Base-by-base conservation (phyloP, 371 early-diverging fungal genomes). In the Apophysomyces elegans region DNA sequence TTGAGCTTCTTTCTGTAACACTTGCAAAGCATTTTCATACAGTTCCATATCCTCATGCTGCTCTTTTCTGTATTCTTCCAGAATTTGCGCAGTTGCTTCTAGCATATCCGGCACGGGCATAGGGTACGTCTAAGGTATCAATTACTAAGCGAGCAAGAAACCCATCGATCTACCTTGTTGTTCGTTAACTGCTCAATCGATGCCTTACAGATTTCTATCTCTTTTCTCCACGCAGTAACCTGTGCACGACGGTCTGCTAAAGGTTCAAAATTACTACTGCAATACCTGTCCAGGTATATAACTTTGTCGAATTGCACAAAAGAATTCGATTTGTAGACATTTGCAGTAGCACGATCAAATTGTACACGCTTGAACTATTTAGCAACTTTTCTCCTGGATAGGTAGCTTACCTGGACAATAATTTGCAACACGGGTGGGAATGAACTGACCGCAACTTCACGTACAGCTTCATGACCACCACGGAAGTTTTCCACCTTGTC, bases 391-490 rank as follows among this genome's bases (percentile, higher is more conserved):
- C 21, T 9, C 5, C 4, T 4, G 9, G 21, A 21, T 50, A 3
- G 43, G 14, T n/a, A 38, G 16, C 9, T n/a, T 68, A 83, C 86
- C 68, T 87, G 86, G 4, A 90, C 79, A 38, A 85, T 79, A 16
- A 91, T 79, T 60, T 87, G 88, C 26, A 91, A 69, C 4, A 91
- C 71, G 7, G 90, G 89, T 9, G 92, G 92, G 46, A 87, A 74
- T 2, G 66, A 56, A 4, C 67, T 73, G 26, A 90, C 78, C 1
- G 85, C 74, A 0, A 90, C 79, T 59, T 83, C 83, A 13, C 85
- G 72, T 7, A 70, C 62, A 3, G 88, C 90, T 64, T 84, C 80
- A 43, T 73, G 65, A 0, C 86, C 88, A 62, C 88, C 81, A 71
- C 68, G 70, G 37, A 77, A 81, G 41, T 80, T 76, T 50, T 78